A percentile compares a stretch with the other conserved stretches of the same genome.
Conservation (phyloP, 345 rosid genomes). For the Clarkia xantiana region DNA sequence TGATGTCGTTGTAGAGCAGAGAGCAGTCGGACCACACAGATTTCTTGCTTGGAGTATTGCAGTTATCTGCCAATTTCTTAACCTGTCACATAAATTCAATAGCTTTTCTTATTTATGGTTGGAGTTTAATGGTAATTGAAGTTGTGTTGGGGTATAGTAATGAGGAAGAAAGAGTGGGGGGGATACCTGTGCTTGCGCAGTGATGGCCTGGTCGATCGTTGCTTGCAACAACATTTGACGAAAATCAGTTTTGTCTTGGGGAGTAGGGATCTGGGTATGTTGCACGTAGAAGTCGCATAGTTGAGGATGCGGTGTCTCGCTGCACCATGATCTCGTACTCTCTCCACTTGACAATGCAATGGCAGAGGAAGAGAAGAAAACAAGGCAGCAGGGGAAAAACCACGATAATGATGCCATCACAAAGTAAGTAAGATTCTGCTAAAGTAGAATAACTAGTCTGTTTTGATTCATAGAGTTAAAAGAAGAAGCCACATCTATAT, state of each 20-base stretch:
- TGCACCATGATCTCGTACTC: slow-evolving; percentile 15
- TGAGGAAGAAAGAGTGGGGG: no score
- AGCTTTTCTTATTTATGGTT: no score
- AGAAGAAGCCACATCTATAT: no score
- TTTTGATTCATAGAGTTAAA: no score
- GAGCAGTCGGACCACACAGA: slow-evolving; percentile 6
- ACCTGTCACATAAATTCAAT: no score
- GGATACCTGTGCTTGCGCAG: slow-evolving; percentile 15
- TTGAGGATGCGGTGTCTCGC: slow-evolving; percentile 23
- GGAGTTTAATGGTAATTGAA: no score
- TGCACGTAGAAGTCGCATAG: slow-evolving; percentile 24
- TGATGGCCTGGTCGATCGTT: slow-evolving; percentile 19
- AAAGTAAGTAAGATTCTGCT: no score
- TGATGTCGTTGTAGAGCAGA: slow-evolving; percentile 5
- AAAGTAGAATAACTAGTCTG: no score
- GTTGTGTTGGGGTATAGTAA: no score
- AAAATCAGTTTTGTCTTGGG: slow-evolving; percentile 11
- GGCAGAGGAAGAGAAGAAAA: slow-evolving; percentile 1
- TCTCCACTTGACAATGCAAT: not conserved
- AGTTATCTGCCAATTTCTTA: no score
- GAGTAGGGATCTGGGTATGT: slow-evolving; percentile 5
- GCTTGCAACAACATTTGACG: slow-evolving; percentile 13
- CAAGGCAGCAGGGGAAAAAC: not conserved
- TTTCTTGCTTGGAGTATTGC: not conserved
- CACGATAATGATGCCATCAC: not conserved